Percentiles rank a stretch among this genome's conserved stretches.
phyloP scores from a whole-genome alignment of 148 eudicot genomes.

The Rhododendron henanense region DNA sequence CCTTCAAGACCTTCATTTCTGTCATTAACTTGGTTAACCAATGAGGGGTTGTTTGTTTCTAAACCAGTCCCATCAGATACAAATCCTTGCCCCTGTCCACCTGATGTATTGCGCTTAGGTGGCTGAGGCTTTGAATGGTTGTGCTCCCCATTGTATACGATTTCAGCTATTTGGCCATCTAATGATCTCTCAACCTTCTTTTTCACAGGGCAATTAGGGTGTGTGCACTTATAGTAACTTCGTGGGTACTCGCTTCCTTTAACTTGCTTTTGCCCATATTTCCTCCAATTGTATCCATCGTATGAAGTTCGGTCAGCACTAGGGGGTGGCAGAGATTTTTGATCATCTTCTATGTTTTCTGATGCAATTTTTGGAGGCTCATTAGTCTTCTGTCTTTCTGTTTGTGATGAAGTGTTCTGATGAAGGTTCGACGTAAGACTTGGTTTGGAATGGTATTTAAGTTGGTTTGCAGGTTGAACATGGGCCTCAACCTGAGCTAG shows the following conservation, averaged over 20 bases:
- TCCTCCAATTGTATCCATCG: constrained; percentile 92
- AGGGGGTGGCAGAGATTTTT: constrained; percentile 20
- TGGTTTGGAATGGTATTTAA: constrained; percentile 12
- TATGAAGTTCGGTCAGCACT: constrained; percentile 47
- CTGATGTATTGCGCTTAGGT: constrained; percentile 35
- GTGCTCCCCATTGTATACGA: constrained; percentile 92
- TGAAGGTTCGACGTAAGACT: constrained; percentile 15
- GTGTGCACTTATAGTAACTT: constrained; percentile 89
- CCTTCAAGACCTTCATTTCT: constrained; percentile 29
- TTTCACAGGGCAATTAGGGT: constrained; percentile 72
- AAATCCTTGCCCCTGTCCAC: constrained; percentile 31
- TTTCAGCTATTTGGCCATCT: constrained; percentile 79
- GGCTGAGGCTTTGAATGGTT: constrained; percentile 71
- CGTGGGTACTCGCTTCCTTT: constrained; percentile 95
- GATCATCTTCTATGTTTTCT: constrained; percentile 31
- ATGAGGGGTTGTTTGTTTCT: constrained; percentile 19
- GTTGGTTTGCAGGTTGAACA: constrained; percentile 26
- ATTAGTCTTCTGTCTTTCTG: constrained; percentile 22
- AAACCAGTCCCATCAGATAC: constrained; percentile 25
- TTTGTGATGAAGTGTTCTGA: constrained; percentile 17
- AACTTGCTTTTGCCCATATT: constrained; percentile 96
- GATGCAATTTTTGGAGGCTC: constrained; percentile 26
- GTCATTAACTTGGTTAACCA: constrained; percentile 21
- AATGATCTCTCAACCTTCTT: constrained; percentile 79
- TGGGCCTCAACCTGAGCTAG: constrained; percentile 27